Evolutionary conservation across 2,329 filamentous ascomycete species (phyloP), one percentile per base, ranked within the genome.

Genomic region (Pseudocercospora pini-densiflorae): DNA sequence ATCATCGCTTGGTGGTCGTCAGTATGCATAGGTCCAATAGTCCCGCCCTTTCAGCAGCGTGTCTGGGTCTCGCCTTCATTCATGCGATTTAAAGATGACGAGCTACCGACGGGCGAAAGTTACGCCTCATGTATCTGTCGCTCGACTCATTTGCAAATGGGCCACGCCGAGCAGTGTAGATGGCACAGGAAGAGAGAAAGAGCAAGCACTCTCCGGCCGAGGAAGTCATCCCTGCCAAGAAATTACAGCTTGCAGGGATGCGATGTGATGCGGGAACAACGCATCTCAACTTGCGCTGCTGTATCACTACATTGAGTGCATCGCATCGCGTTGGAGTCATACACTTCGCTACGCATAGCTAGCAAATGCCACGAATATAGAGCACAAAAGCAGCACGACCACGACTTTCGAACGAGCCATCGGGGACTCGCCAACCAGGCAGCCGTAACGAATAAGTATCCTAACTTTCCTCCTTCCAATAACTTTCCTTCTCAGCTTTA

Each of bases 401-500:
- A 51, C 47, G 47, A 51, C 19, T 40, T 3, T 40, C 14, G 16
- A 40, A 14, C 2, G 5, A 40, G 14, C n/a, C 14, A n/a, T 4
- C 36, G 14, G 36, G 1, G 5, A 5, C 2, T 16, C 36, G 36
- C 36, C 36, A 40, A 40, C 36, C 57, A 59, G 57, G 57, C 57
- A 59, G 31, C 57, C 36, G 40, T 33, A 24, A 16, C 33, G 24
- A 14, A 40, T 59, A 23, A 59, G 57, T 54, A 54, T 53, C 51
- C 33, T 59, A 58, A 10, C 27, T 31, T 36, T 58, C 54, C 29
- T 58, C 23, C 29, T 58, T 33, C 31, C 12, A 8, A n/a, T 10
- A 31, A 31, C 27, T 58, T 29, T 58, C 21, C 54, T 40, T 33
- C 54, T 58, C 27, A 29, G 79, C 60, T 58, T 31, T 12, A 10